Evolutionary conservation across 1,284 basidiomycete species (phyloP).

Genomic region (Leccinum solheimii): DNA sequence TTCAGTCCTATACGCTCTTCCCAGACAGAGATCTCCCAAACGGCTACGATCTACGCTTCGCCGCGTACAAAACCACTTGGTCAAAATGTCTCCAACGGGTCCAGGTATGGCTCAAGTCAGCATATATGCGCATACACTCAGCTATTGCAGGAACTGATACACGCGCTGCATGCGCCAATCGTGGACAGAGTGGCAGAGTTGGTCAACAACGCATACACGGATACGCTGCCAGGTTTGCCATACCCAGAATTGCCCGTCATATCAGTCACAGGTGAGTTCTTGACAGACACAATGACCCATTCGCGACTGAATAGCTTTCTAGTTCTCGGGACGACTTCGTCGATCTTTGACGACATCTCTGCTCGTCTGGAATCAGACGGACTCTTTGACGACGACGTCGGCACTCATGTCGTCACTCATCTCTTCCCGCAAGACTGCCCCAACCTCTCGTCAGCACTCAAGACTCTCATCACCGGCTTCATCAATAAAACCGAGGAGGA

Average conservation of each 20-base stretch:
- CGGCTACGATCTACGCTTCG: conserved; percentile 45
- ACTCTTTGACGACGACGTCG: conserved; percentile 31
- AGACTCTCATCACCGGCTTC: conserved; percentile 55
- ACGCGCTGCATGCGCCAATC: conserved; percentile 45
- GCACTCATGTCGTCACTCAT: conserved; percentile 42
- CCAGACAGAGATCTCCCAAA: conserved; percentile 41
- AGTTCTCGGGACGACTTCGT: conserved; percentile 36
- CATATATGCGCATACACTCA: conserved; percentile 1
- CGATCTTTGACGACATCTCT: conserved; percentile 49
- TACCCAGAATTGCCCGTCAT: conserved; percentile 56
- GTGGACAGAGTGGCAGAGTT: conserved; percentile 41
- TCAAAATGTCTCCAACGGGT: conserved; percentile 47
- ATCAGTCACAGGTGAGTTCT: conserved; percentile 50
- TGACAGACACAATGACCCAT: background rate
- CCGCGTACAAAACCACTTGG: conserved; percentile 52
- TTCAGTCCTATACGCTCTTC: conserved; percentile 22
- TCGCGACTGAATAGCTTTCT: conserved; percentile 13
- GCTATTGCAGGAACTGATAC: conserved; percentile 42
- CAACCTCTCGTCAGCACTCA: conserved; percentile 56
- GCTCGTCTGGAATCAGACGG: conserved; percentile 35
- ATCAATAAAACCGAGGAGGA: conserved; percentile 38
- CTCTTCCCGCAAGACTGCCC: conserved; percentile 59
- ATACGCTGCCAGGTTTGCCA: conserved; percentile 47
- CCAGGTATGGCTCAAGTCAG: conserved; percentile 38
- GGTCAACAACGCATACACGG: conserved; percentile 42